Evolutionary conservation across 2,329 filamentous ascomycete genomes (phyloP).

Genomic region (Boeremia exigua): DNA sequence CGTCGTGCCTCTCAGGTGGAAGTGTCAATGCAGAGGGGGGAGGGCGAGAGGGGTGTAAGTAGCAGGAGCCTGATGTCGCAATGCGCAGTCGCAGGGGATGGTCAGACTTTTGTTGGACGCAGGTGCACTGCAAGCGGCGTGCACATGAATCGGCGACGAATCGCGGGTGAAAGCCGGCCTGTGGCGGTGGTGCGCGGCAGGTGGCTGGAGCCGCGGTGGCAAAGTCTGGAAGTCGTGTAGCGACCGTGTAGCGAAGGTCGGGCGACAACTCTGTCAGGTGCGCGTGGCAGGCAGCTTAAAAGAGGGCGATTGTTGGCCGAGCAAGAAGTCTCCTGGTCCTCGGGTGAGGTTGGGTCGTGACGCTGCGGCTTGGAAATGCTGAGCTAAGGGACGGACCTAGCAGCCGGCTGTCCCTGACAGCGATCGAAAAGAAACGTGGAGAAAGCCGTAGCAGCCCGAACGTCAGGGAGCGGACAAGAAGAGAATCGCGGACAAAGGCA

Average conservation of each 20-base stretch:
- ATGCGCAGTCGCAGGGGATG: slow-evolving; percentile 7
- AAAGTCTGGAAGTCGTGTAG: slow-evolving; percentile 7
- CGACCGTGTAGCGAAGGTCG: slow-evolving; percentile 11
- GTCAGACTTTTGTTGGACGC: slow-evolving; percentile 18
- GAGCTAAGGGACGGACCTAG: slow-evolving; percentile 9
- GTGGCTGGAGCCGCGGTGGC: slow-evolving; percentile 18
- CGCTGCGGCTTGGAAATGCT: slow-evolving; percentile 14
- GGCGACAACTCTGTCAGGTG: background rate
- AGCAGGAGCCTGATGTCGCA: slow-evolving; percentile 7
- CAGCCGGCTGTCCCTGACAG: slow-evolving; percentile 15
- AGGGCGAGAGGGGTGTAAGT: background rate
- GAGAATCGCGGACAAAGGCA: slow-evolving; percentile 11
- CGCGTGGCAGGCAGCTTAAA: slow-evolving; percentile 4
- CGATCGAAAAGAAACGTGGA: slow-evolving; percentile 13
- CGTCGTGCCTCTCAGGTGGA: slow-evolving; percentile 1
- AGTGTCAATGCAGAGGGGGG: background rate
- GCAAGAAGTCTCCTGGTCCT: slow-evolving; percentile 10
- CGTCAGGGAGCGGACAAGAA: slow-evolving; percentile 1
- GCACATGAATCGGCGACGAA: slow-evolving; percentile 16
- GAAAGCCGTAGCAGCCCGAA: slow-evolving; percentile 14
- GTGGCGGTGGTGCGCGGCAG: slow-evolving; percentile 34
- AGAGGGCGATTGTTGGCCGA: slow-evolving; percentile 6
- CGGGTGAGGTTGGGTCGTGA: slow-evolving; percentile 14
- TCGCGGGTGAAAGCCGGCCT: slow-evolving; percentile 11
- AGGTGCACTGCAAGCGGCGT: slow-evolving; percentile 21